phyloP scores from a whole-genome alignment of 2,329 filamentous ascomycete species.

The Fusarium siculi region DNA sequence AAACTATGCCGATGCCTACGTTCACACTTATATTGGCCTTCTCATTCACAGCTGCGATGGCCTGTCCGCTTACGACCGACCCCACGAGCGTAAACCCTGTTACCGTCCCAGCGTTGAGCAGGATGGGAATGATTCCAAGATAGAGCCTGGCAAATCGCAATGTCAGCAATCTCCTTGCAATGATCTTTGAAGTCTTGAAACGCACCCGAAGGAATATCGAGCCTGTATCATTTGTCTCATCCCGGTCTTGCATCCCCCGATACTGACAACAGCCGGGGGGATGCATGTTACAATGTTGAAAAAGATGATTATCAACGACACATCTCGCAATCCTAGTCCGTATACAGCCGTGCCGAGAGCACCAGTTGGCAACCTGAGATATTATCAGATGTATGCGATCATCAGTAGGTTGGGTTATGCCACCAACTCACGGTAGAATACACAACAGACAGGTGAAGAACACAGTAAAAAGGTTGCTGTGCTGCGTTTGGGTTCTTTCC shows the following conservation, averaged over 20 bases:
- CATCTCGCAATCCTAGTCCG: slow-evolving; percentile 64
- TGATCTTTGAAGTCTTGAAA: not conserved
- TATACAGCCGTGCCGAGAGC: slow-evolving; percentile 66
- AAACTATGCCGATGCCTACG: slow-evolving; percentile 66
- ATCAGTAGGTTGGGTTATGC: not conserved
- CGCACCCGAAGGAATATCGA: slow-evolving; percentile 67
- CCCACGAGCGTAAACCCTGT: slow-evolving; percentile 68
- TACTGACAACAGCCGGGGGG: slow-evolving; percentile 65
- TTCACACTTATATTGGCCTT: slow-evolving; percentile 58
- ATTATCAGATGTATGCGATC: slow-evolving; percentile 5
- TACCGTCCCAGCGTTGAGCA: slow-evolving; percentile 67
- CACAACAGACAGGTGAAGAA: slow-evolving; percentile 69
- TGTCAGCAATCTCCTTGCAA: slow-evolving; percentile 8
- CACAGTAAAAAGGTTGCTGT: slow-evolving; percentile 68
- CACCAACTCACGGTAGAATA: slow-evolving; percentile 63
- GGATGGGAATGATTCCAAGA: slow-evolving; percentile 60
- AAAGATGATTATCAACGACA: slow-evolving; percentile 68
- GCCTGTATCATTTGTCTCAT: slow-evolving; percentile 70
- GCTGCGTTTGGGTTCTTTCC: slow-evolving; percentile 62
- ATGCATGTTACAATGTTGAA: slow-evolving; percentile 65
- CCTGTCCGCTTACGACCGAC: slow-evolving; percentile 66
- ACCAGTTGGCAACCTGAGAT: slow-evolving; percentile 63
- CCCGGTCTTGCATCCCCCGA: slow-evolving; percentile 65
- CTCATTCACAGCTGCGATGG: slow-evolving; percentile 59
- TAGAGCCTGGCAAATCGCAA: slow-evolving; percentile 50